phyloP scores from a whole-genome alignment of 2,329 filamentous ascomycete species.

The Fusarium bactridioides region DNA sequence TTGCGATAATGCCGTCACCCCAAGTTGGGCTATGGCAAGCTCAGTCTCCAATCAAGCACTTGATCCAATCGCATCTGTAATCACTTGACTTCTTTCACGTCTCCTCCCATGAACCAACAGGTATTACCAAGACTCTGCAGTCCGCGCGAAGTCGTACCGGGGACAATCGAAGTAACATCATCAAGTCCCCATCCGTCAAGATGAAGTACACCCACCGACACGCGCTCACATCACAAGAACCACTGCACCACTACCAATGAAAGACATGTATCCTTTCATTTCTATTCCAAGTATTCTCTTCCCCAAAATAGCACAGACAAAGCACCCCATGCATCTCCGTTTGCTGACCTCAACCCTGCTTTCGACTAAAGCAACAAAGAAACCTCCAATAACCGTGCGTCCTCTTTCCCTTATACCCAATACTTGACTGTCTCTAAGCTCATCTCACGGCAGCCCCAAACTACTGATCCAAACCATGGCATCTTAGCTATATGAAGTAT shows the following conservation, averaged over 20 bases:
- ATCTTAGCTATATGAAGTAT: neutral
- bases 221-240: neutral
- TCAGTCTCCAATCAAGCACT: neutral
- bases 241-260: neutral
- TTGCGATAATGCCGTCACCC: fast-evolving
- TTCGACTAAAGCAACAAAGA: neutral
- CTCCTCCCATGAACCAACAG: fast-evolving
- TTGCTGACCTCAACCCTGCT: neutral
- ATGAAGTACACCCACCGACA: neutral
- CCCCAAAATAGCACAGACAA: neutral
- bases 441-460: neutral
- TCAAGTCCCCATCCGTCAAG: fast-evolving
- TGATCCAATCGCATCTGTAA: neutral
- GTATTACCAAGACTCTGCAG: too few relatives aligned
- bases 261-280: neutral
- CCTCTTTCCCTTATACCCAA: neutral
- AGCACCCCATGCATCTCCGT: neutral
- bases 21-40: too few relatives aligned
- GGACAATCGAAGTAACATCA: neutral
- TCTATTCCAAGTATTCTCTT: fast-evolving
- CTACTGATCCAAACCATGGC: too few relatives aligned
- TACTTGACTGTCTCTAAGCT: neutral
- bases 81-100: neutral
- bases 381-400: neutral
- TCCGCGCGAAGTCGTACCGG: neutral